These are phyloP conservation scores for Pyricularia pennisetigena DNA, from an alignment of 2,329 filamentous ascomycete genomes.

Conservation along the genomic window DNA sequence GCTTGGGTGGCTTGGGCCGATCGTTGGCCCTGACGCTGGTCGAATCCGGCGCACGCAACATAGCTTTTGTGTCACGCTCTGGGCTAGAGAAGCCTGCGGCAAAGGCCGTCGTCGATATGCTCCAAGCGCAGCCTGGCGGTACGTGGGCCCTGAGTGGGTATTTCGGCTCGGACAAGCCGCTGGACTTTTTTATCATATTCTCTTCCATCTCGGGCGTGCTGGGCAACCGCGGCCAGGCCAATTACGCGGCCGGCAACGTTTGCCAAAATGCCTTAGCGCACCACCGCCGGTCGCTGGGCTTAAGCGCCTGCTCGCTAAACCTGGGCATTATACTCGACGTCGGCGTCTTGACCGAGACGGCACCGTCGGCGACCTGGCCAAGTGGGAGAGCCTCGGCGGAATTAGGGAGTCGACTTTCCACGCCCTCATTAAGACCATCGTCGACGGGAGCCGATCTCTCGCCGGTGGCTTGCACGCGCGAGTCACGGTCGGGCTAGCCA, in stretches of 20 bases:
- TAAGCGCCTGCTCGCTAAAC: slow-evolving; percentile 25
- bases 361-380: neutral
- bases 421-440: slow-evolving; percentile 8
- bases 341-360: slow-evolving; percentile 17
- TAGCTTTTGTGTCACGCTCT: slow-evolving; percentile 10
- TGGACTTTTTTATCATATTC: slow-evolving; percentile 28
- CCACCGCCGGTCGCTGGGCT: slow-evolving; percentile 21
- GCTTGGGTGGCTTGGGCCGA: slow-evolving; percentile 17
- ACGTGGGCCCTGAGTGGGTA: slow-evolving; percentile 35
- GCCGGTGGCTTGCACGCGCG: slow-evolving; percentile 4
- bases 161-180: slow-evolving; percentile 18
- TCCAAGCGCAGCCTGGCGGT: slow-evolving; percentile 20
- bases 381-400: too few relatives aligned
- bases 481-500: slow-evolving; percentile 7
- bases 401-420: slow-evolving; percentile 5
- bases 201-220: slow-evolving; percentile 23
- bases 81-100: slow-evolving; percentile 6
- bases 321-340: slow-evolving; percentile 25
- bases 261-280: slow-evolving; percentile 28
- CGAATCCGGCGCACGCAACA: slow-evolving; percentile 8
- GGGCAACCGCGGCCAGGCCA: too few relatives aligned
- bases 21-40: slow-evolving; percentile 15
- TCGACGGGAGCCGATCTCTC: slow-evolving; percentile 6
- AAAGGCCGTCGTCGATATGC: slow-evolving; percentile 4
- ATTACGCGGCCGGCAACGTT: slow-evolving; percentile 29